Percentiles rank a stretch among this genome's conserved stretches.
These are phyloP conservation scores for Paramecium bursaria DNA, from an alignment of 73 alveolate species.

Conservation along the genomic window DNA sequence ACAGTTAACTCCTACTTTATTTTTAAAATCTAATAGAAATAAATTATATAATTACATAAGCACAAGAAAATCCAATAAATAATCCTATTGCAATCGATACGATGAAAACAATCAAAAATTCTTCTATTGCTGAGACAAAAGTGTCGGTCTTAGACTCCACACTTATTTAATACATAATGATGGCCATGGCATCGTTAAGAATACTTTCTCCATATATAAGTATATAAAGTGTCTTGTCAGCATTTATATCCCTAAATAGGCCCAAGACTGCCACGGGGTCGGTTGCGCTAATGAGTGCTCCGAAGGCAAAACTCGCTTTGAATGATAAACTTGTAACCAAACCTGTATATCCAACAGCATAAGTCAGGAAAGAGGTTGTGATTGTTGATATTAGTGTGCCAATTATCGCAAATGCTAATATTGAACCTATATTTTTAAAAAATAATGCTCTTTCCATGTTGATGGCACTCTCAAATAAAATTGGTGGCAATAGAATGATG, in stretches of 20 bases:
- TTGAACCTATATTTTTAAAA: constrained; percentile 85
- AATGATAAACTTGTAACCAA: constrained; percentile 65
- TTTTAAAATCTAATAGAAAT: constrained; percentile 13
- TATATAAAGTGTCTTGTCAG: constrained; percentile 76
- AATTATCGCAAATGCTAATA: constrained; percentile 79
- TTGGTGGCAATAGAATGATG: constrained; percentile 82
- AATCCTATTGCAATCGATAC: constrained; percentile 58
- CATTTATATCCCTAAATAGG: constrained; percentile 76
- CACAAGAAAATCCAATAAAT: constrained; percentile 46
- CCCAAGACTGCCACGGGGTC: constrained; percentile 93
- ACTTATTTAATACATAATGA: constrained; percentile 9
- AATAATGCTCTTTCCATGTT: constrained; percentile 86
- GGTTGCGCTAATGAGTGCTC: constrained; percentile 87
- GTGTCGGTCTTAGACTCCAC: constrained; percentile 7
- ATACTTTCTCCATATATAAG: constrained; percentile 90
- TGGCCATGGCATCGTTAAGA: constrained; percentile 89
- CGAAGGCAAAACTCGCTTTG: constrained; percentile 80
- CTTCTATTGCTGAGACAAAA: constrained; percentile 10
- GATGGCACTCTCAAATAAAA: constrained; percentile 83
- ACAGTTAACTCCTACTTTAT: constrained; percentile 38
- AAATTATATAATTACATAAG: constrained; percentile 26
- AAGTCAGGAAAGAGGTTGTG: constrained; percentile 64
- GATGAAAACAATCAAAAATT: constrained; percentile 38
- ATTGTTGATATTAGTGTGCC: constrained; percentile 85
- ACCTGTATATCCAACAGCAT: constrained; percentile 38